These are phyloP conservation scores for Cyanodermella asteris DNA, from an alignment of 2,329 filamentous ascomycete species.

Conservation along the genomic window DNA sequence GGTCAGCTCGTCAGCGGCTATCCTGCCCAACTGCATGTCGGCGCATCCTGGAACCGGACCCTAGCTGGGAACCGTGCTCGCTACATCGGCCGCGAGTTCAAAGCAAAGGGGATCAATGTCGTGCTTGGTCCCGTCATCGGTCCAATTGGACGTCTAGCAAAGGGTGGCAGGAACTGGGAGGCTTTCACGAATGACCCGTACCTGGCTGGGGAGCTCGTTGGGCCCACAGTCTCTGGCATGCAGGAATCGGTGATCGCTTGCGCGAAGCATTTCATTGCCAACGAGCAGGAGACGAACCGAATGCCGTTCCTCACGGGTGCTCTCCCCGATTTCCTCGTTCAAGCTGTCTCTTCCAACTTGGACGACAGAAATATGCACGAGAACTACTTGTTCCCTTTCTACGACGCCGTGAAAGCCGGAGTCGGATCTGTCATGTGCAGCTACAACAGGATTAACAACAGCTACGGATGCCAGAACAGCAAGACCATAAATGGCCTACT, in stretches of 20 bases:
- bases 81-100: constrained; percentile 52
- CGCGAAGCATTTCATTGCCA: constrained; percentile 47
- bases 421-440: constrained; percentile 74
- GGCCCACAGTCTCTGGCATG: constrained; percentile 56
- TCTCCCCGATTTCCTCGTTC: constrained; percentile 34
- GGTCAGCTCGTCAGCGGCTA: constrained; percentile 70
- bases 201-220: constrained; percentile 58
- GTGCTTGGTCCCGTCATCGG: constrained; percentile 68
- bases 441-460: constrained; percentile 55
- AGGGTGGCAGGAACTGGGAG: constrained; percentile 85
- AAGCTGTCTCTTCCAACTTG: constrained; percentile 58
- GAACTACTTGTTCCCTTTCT: constrained; percentile 73
- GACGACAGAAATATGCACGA: constrained; percentile 56
- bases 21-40: constrained; percentile 70
- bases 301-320: constrained; percentile 56
- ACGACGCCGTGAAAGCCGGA: constrained; percentile 57
- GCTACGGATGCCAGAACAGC: constrained; percentile 51
- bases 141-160: constrained; percentile 60
- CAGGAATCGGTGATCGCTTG: constrained; percentile 54
- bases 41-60: constrained; percentile 71
- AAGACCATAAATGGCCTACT: constrained; percentile 63
- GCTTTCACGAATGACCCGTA: constrained; percentile 76
- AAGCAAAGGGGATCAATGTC: constrained; percentile 51
- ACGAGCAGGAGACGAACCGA: constrained; percentile 70
- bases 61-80: constrained; percentile 64